Conservation (phyloP, 73 alveolate species). For the Diophrys sp. region DNA sequence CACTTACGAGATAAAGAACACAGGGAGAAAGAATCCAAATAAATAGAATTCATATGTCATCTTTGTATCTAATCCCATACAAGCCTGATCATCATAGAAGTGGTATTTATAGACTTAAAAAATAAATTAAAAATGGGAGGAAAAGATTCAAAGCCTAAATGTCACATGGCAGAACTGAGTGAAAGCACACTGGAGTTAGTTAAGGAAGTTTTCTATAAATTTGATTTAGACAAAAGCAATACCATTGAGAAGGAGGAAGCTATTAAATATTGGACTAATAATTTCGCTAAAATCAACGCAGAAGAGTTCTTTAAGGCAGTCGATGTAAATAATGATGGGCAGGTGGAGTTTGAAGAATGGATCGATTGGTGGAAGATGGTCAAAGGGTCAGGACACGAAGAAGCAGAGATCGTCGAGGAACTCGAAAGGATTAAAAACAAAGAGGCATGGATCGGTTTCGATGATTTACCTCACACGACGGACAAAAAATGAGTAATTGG, state of each 20-base stretch:
- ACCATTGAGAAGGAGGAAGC: conserved; percentile 72
- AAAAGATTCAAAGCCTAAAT: conserved; percentile 1
- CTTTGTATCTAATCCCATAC: background rate
- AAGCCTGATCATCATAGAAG: background rate
- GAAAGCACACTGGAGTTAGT: conserved; percentile 11
- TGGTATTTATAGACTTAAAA: background rate
- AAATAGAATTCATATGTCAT: background rate
- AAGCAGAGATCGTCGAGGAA: conserved; percentile 70
- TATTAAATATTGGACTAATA: conserved; percentile 57
- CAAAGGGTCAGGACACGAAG: conserved; percentile 74
- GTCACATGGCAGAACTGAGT: background rate
- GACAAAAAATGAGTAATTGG: too few species aligned
- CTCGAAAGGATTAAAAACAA: conserved; percentile 35
- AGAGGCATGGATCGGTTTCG: conserved; percentile 51
- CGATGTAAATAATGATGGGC: conserved; percentile 71
- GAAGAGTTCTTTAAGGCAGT: conserved; percentile 64
- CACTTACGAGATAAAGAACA: background rate
- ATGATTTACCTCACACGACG: conserved; percentile 50
- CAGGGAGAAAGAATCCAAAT: background rate
- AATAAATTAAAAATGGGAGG: conserved; percentile 8
- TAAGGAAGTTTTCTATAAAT: conserved; percentile 53
- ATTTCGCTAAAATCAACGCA: conserved; percentile 64
- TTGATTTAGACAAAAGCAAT: conserved; percentile 69
- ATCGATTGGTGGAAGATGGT: conserved; percentile 80
- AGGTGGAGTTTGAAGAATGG: conserved; percentile 70